Base-by-base conservation (phyloP, 805 yeast genomes). In the Starmerella floricola region DNA sequence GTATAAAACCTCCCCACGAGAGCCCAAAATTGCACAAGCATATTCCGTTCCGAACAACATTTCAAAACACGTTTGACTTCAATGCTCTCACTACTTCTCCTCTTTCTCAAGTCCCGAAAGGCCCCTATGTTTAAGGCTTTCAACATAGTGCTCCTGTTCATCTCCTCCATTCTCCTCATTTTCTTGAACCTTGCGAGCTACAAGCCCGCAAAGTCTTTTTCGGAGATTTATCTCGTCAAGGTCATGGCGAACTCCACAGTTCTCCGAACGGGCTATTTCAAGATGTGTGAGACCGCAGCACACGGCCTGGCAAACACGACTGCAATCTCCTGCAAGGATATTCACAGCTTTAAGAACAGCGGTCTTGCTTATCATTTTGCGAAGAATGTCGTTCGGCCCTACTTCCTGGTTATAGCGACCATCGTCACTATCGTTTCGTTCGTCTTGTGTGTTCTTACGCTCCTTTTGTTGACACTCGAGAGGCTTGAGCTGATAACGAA, bases 351-450 rank as follows among this genome's bases (percentile, higher is more conserved):
- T 24, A 34, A 38, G 27, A 32, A 30, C 28, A 6, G 35, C 3
- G 45, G 32, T 1, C 27, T 34, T 3, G 47, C 46, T 8, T 45
- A 42, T 16, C 24, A 21, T 34, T 44, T 51, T 34, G 28, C 48
- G 24, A 24, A 34, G 15, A 47, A 41, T 19, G 44, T 41, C n/a
- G 38, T 42, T 12, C 36, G 49, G 8, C 54, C 54, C 4, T 51
- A 51, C 40, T 47, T 51, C 23, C 18, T 47, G 18, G 33, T 45
- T 2, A n/a, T 50, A 8, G 18, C 44, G 8, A 31, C 40, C 3
- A 36, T 39, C 3, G 16, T 47, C 6, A 28, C 30, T 11, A n/a
- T 33, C 2, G 17, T 38, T 11, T 16, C 49, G 3, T 36, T 34
- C 12, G 4, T 33, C 12, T 6, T 12, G 6, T 28, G 34, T 13